These are phyloP conservation scores for Tylopilus plumbeoviolaceoides DNA, from an alignment of 768 basidiomycete genomes.

Conservation along the genomic window DNA sequence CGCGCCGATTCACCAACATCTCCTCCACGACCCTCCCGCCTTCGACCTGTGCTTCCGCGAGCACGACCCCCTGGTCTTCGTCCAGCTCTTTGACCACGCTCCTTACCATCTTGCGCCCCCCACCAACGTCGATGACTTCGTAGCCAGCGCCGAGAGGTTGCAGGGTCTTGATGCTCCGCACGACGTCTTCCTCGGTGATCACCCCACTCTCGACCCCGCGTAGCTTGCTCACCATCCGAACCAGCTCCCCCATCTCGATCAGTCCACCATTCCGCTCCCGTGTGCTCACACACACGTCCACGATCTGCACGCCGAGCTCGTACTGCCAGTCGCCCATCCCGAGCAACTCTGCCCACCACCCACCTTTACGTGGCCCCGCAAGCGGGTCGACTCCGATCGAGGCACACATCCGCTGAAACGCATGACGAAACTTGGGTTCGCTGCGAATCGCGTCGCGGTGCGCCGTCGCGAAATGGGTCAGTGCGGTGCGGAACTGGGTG, in stretches of 20 bases:
- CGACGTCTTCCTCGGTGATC: conserved; percentile 83
- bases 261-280: conserved; percentile 89
- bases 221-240: conserved; percentile 72
- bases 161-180: conserved; percentile 80
- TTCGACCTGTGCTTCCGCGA: conserved; percentile 65
- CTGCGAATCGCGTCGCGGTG: conserved; percentile 81
- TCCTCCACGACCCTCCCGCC: conserved; percentile 71
- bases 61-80: conserved; percentile 79
- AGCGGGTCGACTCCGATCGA: conserved; percentile 94
- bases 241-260: conserved; percentile 82
- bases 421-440: conserved; percentile 85
- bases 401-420: conserved; percentile 94
- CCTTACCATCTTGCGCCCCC: conserved; percentile 71
- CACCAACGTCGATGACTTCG: conserved; percentile 72
- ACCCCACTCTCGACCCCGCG: conserved; percentile 63
- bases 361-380: conserved; percentile 77
- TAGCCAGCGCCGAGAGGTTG: conserved; percentile 91
- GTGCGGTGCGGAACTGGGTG: conserved; percentile 75
- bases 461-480: conserved; percentile 73
- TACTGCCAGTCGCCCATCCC: conserved; percentile 93
- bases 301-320: conserved; percentile 93
- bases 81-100: conserved; percentile 90
- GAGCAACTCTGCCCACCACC: conserved; percentile 89
- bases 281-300: conserved; percentile 86
- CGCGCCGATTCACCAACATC: conserved; percentile 52